Evolutionary conservation across 2,329 filamentous ascomycete genomes (phyloP).

Genomic region (Lachnellula arida): DNA sequence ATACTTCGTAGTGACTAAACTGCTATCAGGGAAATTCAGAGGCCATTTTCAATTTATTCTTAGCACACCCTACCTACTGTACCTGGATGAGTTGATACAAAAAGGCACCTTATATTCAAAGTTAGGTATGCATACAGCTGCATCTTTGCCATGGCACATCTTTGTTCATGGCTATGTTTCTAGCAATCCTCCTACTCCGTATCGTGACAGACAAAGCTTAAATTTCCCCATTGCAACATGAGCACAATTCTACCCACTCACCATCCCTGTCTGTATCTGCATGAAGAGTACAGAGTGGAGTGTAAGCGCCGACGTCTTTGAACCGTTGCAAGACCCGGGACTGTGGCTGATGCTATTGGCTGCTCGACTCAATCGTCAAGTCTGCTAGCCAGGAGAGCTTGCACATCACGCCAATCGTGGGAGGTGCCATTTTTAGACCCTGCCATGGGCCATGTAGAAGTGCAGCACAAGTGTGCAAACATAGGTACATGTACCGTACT

Average conservation of each 20-base stretch:
- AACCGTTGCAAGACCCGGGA: neutral
- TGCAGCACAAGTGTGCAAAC: slow-evolving; percentile 1
- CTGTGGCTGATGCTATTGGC: slow-evolving; percentile 4
- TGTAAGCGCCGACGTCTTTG: slow-evolving; percentile 9
- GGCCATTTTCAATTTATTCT: neutral
- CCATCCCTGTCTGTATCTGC: neutral
- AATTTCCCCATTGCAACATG: neutral
- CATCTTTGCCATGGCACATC: too few species aligned
- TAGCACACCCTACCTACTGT: neutral
- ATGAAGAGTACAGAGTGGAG: slow-evolving; percentile 4
- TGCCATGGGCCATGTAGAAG: slow-evolving; percentile 5
- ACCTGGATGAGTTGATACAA: neutral
- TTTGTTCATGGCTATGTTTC: too few species aligned
- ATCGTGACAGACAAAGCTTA: too few species aligned
- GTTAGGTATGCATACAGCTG: slow-evolving; percentile 5
- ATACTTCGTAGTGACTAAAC: too few species aligned
- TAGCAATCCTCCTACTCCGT: too few species aligned
- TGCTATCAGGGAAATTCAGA: too few species aligned
- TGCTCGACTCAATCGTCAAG: neutral
- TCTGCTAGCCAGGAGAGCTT: slow-evolving; percentile 1
- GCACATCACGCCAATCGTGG: slow-evolving; percentile 18
- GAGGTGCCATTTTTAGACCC: slow-evolving; percentile 23
- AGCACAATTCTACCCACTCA: neutral
- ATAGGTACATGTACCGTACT: neutral
- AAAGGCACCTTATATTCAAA: slow-evolving; percentile 3